phyloP scores from a whole-genome alignment of 1,139 yeast genomes.

The Scheffersomyces illinoinensis region DNA sequence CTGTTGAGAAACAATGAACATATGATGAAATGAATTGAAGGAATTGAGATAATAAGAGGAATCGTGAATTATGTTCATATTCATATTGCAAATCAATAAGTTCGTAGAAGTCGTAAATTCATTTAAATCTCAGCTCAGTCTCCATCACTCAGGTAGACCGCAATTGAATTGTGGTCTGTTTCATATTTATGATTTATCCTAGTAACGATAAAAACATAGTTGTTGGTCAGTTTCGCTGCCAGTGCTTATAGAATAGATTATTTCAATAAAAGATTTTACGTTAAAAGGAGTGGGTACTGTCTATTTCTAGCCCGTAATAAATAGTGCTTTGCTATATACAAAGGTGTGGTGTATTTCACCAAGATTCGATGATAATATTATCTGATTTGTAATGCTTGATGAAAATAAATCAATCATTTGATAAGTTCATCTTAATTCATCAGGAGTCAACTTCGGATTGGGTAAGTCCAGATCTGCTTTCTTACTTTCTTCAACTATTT shows the following conservation, averaged over 20 bases:
- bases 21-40: not conserved
- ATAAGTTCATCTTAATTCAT: not conserved
- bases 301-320: not conserved
- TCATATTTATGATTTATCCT: not conserved
- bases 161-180: not conserved
- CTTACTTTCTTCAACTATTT: not conserved
- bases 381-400: not conserved
- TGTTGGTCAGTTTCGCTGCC: not conserved
- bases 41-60: not conserved
- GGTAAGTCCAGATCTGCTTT: not conserved
- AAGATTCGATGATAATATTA: not conserved
- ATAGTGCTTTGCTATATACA: not conserved
- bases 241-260: not conserved
- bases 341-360: not conserved
- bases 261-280: not conserved
- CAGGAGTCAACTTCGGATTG: slow-evolving; percentile 7
- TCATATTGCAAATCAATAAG: not conserved
- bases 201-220: not conserved
- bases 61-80: not conserved
- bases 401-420: not conserved
- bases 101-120: not conserved
- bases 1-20: no score
- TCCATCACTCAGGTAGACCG: not conserved
- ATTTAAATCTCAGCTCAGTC: not conserved
- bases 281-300: not conserved